Conservation (phyloP, 23 red algal species). For the Gracilaria gracilis region DNA sequence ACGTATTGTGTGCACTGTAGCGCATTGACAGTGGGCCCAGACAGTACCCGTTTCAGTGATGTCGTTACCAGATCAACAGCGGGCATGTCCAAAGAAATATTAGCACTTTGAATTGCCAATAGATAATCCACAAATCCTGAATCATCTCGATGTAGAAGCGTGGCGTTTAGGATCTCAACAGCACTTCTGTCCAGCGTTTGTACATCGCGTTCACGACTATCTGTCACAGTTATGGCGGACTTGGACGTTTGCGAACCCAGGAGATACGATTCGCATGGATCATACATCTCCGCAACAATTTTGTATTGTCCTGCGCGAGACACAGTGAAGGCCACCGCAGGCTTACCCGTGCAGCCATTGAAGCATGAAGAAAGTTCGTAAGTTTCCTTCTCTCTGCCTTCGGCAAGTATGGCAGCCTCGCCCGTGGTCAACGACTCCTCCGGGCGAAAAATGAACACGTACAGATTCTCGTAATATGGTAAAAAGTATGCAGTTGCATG, state of each 20-base stretch:
- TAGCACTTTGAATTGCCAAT: background rate
- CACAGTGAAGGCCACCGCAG: slow-evolving; percentile 32
- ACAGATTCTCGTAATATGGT: slow-evolving; percentile 44
- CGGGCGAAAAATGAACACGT: slow-evolving; percentile 5
- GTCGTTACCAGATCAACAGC: background rate
- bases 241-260: slow-evolving; percentile 31
- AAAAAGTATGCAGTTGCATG: slow-evolving; percentile 21
- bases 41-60: background rate
- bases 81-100: background rate
- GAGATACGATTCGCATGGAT: slow-evolving; percentile 14
- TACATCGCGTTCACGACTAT: background rate
- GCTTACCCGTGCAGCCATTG: slow-evolving; percentile 21
- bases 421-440: background rate
- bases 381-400: background rate
- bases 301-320: background rate
- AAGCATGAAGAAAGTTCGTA: slow-evolving; percentile 3
- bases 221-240: slow-evolving; percentile 7
- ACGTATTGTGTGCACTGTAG: slow-evolving; percentile 15
- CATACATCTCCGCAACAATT: slow-evolving; percentile 44
- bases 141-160: background rate
- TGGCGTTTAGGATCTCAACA: background rate
- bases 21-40: background rate
- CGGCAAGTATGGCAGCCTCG: background rate
- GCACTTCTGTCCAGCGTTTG: background rate
- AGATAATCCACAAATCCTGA: background rate